phyloP scores from a whole-genome alignment of 2,329 filamentous ascomycete genomes.

The Leptoxyphium fumago region DNA sequence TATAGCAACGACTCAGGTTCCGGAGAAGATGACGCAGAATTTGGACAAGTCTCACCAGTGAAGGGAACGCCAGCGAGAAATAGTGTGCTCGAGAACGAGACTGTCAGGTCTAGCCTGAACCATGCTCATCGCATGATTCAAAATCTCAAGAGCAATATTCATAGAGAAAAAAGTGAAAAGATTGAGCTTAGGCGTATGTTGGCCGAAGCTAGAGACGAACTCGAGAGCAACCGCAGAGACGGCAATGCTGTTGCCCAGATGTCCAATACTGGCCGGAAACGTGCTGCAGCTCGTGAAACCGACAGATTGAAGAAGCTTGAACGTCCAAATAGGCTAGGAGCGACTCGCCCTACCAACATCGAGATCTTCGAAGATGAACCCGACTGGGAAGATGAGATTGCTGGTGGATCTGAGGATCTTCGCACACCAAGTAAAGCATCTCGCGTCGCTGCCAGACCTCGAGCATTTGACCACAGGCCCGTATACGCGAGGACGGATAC shows the following conservation, averaged over 20 bases:
- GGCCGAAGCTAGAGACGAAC: constrained; percentile 84
- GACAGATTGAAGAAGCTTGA: constrained; percentile 67
- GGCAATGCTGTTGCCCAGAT: constrained; percentile 28
- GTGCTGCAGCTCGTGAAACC: constrained; percentile 40
- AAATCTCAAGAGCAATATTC: constrained; percentile 83
- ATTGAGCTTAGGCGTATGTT: constrained; percentile 88
- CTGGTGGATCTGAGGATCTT: constrained; percentile 28
- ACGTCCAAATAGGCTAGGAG: constrained; percentile 60
- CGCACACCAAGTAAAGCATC: constrained; percentile 38
- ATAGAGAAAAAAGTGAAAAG: constrained; percentile 97
- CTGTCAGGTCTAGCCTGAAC: constrained; percentile 80
- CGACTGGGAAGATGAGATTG: constrained; percentile 71
- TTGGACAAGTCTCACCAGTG: constrained; percentile 55
- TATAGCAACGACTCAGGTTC: constrained; percentile 26
- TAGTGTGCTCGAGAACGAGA: constrained; percentile 86
- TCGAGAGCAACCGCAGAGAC: constrained; percentile 50
- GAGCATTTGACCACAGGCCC: constrained; percentile 46
- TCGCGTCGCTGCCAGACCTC: constrained; percentile 33
- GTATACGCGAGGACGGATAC: constrained; percentile 33
- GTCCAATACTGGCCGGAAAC: constrained; percentile 35
- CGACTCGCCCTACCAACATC: constrained; percentile 55
- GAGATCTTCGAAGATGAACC: constrained; percentile 70
- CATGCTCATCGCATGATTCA: constrained; percentile 96
- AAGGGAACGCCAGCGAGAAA: constrained; percentile 77
- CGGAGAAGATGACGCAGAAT: constrained; percentile 25